phyloP scores from a whole-genome alignment of 2,329 filamentous ascomycete genomes.

The Metarhizium anisopliae region DNA sequence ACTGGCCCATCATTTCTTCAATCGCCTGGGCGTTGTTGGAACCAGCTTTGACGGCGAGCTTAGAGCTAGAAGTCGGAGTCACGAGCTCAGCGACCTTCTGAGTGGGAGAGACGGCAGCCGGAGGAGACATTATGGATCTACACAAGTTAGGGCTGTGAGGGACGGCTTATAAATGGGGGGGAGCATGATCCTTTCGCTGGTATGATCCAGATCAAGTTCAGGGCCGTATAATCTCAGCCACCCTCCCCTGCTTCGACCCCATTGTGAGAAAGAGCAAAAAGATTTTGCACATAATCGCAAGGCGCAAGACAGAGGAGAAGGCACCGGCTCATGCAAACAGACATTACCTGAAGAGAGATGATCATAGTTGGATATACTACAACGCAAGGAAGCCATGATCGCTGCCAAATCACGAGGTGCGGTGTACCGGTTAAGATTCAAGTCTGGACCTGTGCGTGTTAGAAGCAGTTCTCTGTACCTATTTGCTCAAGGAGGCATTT shows the following conservation, averaged over 20 bases:
- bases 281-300: background rate
- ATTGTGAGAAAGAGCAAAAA: background rate
- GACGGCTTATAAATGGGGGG: slow-evolving; percentile 27
- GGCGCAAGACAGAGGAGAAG: slow-evolving; percentile 13
- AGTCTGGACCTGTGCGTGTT: slow-evolving; percentile 4
- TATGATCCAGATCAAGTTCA: slow-evolving; percentile 98
- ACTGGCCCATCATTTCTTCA: slow-evolving; percentile 62
- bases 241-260: slow-evolving; percentile 13
- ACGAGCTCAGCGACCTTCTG: slow-evolving; percentile 36
- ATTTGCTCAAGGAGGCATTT: background rate
- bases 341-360: slow-evolving; percentile 32
- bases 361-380: slow-evolving; percentile 28
- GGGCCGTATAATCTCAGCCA: slow-evolving; percentile 82
- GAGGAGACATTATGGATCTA: slow-evolving; percentile 63
- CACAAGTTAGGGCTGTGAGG: slow-evolving; percentile 20
- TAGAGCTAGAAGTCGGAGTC: slow-evolving; percentile 38
- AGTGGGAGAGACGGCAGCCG: slow-evolving; percentile 55
- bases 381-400: slow-evolving; percentile 26
- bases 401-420: slow-evolving; percentile 11
- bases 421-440: slow-evolving; percentile 16
- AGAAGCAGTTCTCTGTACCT: slow-evolving; percentile 2
- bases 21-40: slow-evolving; percentile 37
- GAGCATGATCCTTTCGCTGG: slow-evolving; percentile 99
- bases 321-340: slow-evolving; percentile 57
- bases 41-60: slow-evolving; percentile 25